Percentiles rank a stretch among this genome's conserved stretches.
These are phyloP conservation scores for Colletotrichum salicis DNA, from an alignment of 2,329 filamentous ascomycete species.

Conservation along the genomic window DNA sequence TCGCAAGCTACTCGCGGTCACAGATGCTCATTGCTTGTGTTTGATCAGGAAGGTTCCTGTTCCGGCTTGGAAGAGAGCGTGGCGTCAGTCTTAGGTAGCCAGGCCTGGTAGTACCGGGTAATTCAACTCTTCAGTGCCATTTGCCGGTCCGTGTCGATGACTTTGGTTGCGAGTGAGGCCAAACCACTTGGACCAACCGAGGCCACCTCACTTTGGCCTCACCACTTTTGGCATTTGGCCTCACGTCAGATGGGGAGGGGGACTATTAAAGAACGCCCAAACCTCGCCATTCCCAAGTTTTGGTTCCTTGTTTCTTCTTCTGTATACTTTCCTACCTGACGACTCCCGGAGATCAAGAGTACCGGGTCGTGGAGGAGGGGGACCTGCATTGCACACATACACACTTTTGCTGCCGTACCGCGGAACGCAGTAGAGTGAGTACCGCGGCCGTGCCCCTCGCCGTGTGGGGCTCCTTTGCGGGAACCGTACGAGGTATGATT, in stretches of 20 bases:
- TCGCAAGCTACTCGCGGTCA: slow-evolving; percentile 18
- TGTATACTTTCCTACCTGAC: slow-evolving; percentile 24
- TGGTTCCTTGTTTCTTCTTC: neutral
- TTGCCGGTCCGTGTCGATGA: neutral
- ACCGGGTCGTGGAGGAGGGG: slow-evolving; percentile 17
- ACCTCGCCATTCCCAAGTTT: neutral
- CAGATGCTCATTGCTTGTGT: slow-evolving; percentile 24
- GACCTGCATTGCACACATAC: slow-evolving; percentile 22
- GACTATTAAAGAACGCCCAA: neutral
- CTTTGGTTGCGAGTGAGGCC: neutral
- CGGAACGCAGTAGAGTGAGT: neutral
- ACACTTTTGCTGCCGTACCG: too few relatives aligned
- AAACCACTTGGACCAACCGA: neutral
- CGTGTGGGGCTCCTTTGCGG: slow-evolving; percentile 8
- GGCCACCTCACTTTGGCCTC: neutral
- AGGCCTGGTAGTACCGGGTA: slow-evolving; percentile 31
- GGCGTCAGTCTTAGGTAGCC: slow-evolving; percentile 32
- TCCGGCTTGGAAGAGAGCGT: slow-evolving; percentile 23
- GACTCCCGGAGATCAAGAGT: slow-evolving; percentile 22
- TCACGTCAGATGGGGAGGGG: neutral
- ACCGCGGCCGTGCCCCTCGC: slow-evolving; percentile 18
- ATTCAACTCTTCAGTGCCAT: slow-evolving; percentile 26
- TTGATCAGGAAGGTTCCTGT: slow-evolving; percentile 18
- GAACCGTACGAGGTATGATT: slow-evolving; percentile 7
- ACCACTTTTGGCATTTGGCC: neutral